Percentiles rank a stretch among this genome's conserved stretches.
phyloP scores from a whole-genome alignment of 2,329 filamentous ascomycete species.

The Calonectria honghensis region DNA sequence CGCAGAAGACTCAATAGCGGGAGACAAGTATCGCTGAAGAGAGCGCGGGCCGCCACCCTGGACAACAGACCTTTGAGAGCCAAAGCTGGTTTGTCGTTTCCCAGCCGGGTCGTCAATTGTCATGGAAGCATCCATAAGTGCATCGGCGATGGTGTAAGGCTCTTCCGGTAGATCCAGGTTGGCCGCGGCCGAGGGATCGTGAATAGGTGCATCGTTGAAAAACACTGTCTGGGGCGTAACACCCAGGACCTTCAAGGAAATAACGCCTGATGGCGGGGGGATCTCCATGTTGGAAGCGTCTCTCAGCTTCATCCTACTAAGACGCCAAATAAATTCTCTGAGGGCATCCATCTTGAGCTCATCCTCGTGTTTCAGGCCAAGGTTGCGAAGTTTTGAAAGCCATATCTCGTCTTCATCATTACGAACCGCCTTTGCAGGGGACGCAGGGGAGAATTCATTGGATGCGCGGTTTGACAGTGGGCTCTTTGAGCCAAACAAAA shows the following conservation, averaged over 20 bases:
- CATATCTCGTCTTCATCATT: conserved; percentile 97
- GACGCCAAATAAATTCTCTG: conserved; percentile 92
- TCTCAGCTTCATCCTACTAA: conserved; percentile 82
- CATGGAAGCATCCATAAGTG: conserved; percentile 92
- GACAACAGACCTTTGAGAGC: conserved; percentile 68
- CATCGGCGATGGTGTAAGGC: conserved; percentile 90
- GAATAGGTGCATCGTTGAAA: conserved; percentile 85
- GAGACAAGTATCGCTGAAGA: conserved; percentile 57
- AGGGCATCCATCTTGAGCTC: conserved; percentile 92
- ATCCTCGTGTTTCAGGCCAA: conserved; percentile 88
- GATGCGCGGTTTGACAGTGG: conserved; percentile 70
- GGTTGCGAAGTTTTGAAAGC: conserved; percentile 88
- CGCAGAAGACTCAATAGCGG: conserved; percentile 58
- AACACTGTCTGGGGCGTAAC: conserved; percentile 92
- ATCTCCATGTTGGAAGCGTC: conserved; percentile 63
- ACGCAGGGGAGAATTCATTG: conserved; percentile 73
- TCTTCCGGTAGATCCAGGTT: conserved; percentile 59
- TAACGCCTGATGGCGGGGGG: conserved; percentile 65
- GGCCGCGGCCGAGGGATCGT: conserved; percentile 60
- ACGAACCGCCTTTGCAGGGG: conserved; percentile 79
- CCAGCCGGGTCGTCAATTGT: conserved; percentile 83
- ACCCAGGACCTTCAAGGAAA: conserved; percentile 83
- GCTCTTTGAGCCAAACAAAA: conserved; percentile 77
- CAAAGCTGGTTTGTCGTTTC: conserved; percentile 71
- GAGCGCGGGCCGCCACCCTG: conserved; percentile 60